A percentile compares a stretch with the other conserved stretches of the same genome.
Conservation (phyloP, 1,139 yeast species). For the Geotrichum klebahnii region DNA sequence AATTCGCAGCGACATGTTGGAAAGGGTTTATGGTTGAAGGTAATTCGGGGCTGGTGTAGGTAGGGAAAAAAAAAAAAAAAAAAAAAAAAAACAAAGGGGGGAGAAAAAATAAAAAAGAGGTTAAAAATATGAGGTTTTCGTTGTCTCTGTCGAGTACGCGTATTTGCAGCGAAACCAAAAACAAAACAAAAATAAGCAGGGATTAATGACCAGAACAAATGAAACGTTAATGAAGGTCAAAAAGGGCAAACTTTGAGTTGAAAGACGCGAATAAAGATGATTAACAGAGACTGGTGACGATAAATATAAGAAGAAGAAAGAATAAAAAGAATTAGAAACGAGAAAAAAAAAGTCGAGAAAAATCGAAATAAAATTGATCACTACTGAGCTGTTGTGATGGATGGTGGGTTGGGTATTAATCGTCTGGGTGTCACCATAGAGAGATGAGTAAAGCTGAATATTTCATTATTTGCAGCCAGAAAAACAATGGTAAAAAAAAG, state of each 20-base stretch:
- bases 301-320: not conserved
- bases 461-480: not conserved
- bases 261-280: no score
- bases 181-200: not conserved
- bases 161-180: not conserved
- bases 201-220: not conserved
- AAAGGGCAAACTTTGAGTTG: not conserved
- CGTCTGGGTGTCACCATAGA: constrained; percentile 5
- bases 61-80: not conserved
- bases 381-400: not conserved
- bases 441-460: not conserved
- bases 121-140: not conserved
- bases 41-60: not conserved
- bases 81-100: not conserved
- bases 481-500: not conserved
- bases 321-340: not conserved
- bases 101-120: not conserved
- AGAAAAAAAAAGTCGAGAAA: not conserved
- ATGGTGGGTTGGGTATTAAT: not conserved
- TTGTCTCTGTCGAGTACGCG: not conserved
- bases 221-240: not conserved
- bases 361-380: not conserved
- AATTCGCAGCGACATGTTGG: constrained; percentile 17
- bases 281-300: no score
- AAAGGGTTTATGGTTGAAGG: not conserved